These are phyloP conservation scores for Myriangium duriaei DNA, from an alignment of 2,329 filamentous ascomycete genomes.

Conservation along the genomic window DNA sequence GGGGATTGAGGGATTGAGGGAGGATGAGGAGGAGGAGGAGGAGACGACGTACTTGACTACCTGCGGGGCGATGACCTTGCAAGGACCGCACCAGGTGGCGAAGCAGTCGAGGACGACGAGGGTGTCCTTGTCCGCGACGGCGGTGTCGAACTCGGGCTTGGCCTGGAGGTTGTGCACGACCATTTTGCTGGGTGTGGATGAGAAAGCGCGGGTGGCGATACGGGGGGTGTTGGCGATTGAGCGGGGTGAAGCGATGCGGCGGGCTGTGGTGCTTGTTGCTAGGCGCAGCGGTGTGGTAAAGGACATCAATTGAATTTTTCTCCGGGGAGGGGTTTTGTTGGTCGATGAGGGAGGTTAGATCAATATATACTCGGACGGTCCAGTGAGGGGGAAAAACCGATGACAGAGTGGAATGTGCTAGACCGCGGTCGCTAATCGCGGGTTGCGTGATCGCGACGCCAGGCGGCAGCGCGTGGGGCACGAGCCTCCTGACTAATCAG, in stretches of 20 bases:
- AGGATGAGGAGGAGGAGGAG: slow-evolving; percentile 2
- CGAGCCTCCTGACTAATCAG: too few relatives aligned
- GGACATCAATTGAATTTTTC: too few relatives aligned
- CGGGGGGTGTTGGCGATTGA: slow-evolving; percentile 15
- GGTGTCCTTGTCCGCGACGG: slow-evolving; percentile 40
- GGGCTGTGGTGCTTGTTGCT: too few relatives aligned
- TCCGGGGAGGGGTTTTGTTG: slow-evolving; percentile 3
- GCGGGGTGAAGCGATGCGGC: slow-evolving; percentile 4
- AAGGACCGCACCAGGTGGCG: slow-evolving; percentile 87
- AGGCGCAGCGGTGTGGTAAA: too few relatives aligned
- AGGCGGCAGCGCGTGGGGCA: too few relatives aligned
- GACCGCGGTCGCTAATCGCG: too few relatives aligned
- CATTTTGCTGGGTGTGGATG: slow-evolving; percentile 32
- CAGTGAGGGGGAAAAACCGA: too few relatives aligned
- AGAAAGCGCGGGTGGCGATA: slow-evolving; percentile 24
- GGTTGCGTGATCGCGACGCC: too few relatives aligned
- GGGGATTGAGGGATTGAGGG: slow-evolving; percentile 7
- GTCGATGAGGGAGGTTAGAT: too few relatives aligned
- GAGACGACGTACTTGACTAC: slow-evolving; percentile 46
- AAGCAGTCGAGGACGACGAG: slow-evolving; percentile 75
- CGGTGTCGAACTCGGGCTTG: slow-evolving; percentile 45
- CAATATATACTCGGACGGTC: too few relatives aligned
- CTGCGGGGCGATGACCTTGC: slow-evolving; percentile 76
- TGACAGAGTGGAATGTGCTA: too few relatives aligned
- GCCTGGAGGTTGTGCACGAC: slow-evolving; percentile 38